Percentiles rank a stretch among this genome's conserved stretches.
Evolutionary conservation across 2,329 filamentous ascomycete species (phyloP).

Genomic region (Fusarium sp.): DNA sequence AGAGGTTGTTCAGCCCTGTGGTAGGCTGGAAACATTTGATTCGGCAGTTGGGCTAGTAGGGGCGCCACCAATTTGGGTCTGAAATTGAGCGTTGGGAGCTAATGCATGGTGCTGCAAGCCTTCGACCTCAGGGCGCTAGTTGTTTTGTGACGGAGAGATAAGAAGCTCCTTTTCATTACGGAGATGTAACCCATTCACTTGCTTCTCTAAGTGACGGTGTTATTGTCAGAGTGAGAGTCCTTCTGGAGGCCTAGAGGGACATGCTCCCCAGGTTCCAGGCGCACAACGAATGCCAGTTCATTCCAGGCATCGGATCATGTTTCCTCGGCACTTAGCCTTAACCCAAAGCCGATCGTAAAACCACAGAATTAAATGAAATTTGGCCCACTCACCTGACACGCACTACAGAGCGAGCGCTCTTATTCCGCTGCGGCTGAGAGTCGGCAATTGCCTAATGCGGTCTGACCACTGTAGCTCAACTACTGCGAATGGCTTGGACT

Average conservation of each 20-base stretch:
- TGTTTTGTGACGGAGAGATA: not conserved
- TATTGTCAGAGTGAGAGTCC: not conserved
- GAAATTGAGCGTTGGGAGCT: conserved; percentile 15
- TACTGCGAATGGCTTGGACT: not conserved
- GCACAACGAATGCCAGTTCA: not conserved
- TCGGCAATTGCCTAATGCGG: conserved; percentile 8
- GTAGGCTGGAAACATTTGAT: conserved; percentile 25
- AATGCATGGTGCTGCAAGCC: conserved; percentile 10
- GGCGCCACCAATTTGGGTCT: conserved; percentile 42
- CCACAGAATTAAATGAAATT: not conserved
- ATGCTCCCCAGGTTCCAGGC: not conserved
- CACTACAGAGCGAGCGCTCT: not conserved
- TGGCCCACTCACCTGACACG: conserved; percentile 24
- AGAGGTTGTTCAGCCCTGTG: conserved; percentile 40
- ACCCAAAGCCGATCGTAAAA: not conserved
- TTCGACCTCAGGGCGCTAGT: not conserved
- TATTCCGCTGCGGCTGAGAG: conserved; percentile 26
- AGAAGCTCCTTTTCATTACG: not conserved
- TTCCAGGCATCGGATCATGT: not conserved
- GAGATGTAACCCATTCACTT: not conserved
- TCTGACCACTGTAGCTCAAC: not conserved
- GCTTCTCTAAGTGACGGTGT: not conserved
- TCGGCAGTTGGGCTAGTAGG: conserved; percentile 29
- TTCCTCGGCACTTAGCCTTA: not conserved
- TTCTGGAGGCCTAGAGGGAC: too few species aligned